Evolutionary conservation across 768 basidiomycete species (phyloP).

Genomic region (Hypholoma fasciculare): DNA sequence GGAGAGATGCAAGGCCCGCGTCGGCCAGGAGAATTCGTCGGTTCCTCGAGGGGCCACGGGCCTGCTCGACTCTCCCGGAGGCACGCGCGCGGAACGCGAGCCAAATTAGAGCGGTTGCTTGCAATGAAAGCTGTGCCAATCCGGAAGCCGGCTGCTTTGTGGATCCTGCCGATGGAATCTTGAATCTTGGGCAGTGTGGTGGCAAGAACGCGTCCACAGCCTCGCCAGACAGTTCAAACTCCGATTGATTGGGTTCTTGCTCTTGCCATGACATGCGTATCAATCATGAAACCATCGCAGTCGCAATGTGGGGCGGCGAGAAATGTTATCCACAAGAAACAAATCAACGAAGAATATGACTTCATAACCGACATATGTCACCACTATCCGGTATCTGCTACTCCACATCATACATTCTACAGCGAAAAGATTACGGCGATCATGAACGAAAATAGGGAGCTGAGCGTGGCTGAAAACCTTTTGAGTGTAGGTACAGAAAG

Average conservation of each 20-base stretch:
- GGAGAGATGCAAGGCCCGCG: background rate
- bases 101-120: background rate
- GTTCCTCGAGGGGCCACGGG: background rate
- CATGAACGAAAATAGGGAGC: constrained; percentile 21
- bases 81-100: background rate
- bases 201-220: background rate
- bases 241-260: background rate
- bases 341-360: constrained; percentile 6
- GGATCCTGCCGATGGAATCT: constrained; percentile 3
- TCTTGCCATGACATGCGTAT: background rate
- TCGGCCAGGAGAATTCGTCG: background rate
- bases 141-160: background rate
- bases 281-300: background rate
- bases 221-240: background rate
- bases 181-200: background rate
- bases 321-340: background rate
- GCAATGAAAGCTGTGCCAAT: constrained; percentile 1
- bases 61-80: background rate
- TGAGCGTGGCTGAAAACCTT: constrained; percentile 22
- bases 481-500: constrained; percentile 27
- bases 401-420: constrained; percentile 31
- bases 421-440: constrained; percentile 24
- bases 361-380: constrained; percentile 26
- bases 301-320: background rate
- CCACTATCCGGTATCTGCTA: constrained; percentile 30